Percentiles rank a stretch among this genome's conserved stretches.
Conservation (phyloP, 495 filamentous ascomycete genomes). For the Hyphodiscus hymeniophilus region DNA sequence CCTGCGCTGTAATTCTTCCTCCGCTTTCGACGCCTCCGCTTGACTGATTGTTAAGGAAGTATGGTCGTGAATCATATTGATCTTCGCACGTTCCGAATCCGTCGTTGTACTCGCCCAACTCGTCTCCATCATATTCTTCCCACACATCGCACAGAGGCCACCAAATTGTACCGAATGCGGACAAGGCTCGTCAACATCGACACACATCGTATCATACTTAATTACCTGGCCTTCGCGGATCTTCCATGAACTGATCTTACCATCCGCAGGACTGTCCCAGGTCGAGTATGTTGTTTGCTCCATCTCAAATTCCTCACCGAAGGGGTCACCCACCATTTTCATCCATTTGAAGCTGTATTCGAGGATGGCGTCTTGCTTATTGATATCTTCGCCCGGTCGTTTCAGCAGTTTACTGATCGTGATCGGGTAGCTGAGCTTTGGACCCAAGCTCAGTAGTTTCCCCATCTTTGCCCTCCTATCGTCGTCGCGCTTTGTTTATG, state of each 20-base stretch:
- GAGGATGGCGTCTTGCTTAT: slow-evolving; percentile 67
- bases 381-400: slow-evolving; percentile 61
- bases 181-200: slow-evolving; percentile 86
- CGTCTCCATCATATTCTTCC: slow-evolving; percentile 87
- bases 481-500: slow-evolving; percentile 12
- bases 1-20: slow-evolving; percentile 78
- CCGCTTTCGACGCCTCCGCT: slow-evolving; percentile 67
- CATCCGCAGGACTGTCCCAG: slow-evolving; percentile 78
- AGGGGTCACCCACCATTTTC: slow-evolving; percentile 64
- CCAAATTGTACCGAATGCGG: slow-evolving; percentile 84
- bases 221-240: slow-evolving; percentile 67
- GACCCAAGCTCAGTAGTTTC: slow-evolving; percentile 43
- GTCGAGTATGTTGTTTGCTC: slow-evolving; percentile 61
- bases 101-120: slow-evolving; percentile 41
- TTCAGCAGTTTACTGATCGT: slow-evolving; percentile 84
- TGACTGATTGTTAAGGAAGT: slow-evolving; percentile 66
- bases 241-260: slow-evolving; percentile 66
- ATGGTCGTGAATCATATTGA: slow-evolving; percentile 91
- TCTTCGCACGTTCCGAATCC: slow-evolving; percentile 71
- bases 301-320: slow-evolving; percentile 57
- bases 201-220: slow-evolving; percentile 44
- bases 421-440: slow-evolving; percentile 80
- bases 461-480: slow-evolving; percentile 22
- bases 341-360: slow-evolving; percentile 75
- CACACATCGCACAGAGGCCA: slow-evolving; percentile 84